These are phyloP conservation scores for Arctostaphylos glauca DNA, from an alignment of 148 eudicot species.

Conservation along the genomic window DNA sequence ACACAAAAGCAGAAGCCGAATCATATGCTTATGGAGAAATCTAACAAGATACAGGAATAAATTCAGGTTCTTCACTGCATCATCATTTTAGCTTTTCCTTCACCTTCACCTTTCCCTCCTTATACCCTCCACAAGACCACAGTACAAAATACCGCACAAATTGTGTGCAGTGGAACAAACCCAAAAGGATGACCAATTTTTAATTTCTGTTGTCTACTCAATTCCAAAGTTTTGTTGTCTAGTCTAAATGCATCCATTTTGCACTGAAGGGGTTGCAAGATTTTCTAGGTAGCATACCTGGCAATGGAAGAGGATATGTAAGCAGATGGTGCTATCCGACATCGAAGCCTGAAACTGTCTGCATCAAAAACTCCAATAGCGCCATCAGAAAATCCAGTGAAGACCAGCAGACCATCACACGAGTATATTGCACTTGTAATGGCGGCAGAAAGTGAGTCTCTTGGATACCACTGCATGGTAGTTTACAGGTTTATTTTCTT, in stretches of 20 bases:
- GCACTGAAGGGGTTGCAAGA: background rate
- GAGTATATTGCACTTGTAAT: conserved; percentile 57
- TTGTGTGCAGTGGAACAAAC: background rate
- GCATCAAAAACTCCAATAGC: conserved; percentile 60
- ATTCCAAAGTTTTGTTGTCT: too few species aligned
- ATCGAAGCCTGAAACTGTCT: conserved; percentile 49
- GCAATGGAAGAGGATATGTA: conserved; percentile 41
- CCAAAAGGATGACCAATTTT: background rate
- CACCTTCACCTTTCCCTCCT: background rate
- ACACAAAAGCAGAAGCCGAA: background rate
- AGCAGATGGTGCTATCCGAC: conserved; percentile 48
- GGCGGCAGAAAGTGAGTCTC: conserved; percentile 48
- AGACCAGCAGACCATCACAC: conserved; percentile 44
- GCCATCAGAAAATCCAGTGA: conserved; percentile 54
- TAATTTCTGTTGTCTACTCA: background rate
- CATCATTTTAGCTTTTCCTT: background rate
- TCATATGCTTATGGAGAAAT: background rate
- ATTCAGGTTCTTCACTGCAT: background rate
- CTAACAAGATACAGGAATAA: background rate
- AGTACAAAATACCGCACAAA: background rate
- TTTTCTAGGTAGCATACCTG: conserved; percentile 31
- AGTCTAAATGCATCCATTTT: background rate
- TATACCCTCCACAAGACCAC: background rate
- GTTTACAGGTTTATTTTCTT: background rate
- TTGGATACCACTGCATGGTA: conserved; percentile 51